Evolutionary conservation across 345 rosid genomes (phyloP).

Genomic region (Arabidopsis arenosa): DNA sequence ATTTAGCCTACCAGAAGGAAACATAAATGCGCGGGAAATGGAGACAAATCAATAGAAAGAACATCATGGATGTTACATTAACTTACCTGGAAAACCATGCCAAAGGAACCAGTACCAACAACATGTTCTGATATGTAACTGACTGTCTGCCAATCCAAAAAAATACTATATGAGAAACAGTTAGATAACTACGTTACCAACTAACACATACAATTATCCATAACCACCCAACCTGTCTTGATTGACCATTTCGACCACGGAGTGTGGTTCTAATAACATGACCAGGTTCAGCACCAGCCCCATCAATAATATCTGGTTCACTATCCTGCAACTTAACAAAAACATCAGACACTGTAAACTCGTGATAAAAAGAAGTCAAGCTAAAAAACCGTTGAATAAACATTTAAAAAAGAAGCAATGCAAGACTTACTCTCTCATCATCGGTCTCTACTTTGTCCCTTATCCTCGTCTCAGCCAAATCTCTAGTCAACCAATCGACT

Average conservation of each 20-base stretch:
- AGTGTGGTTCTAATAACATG: conserved; percentile 86
- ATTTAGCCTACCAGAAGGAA: conserved; percentile 74
- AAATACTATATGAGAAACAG: conserved; percentile 36
- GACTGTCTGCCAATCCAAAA: conserved; percentile 61
- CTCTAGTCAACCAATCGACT: conserved; percentile 94
- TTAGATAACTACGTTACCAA: conserved; percentile 7
- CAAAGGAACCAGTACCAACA: conserved; percentile 95
- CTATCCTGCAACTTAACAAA: conserved; percentile 69
- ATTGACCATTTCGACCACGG: conserved; percentile 92
- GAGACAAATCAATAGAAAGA: conserved; percentile 14
- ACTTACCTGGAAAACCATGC: conserved; percentile 88
- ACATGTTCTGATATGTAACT: conserved; percentile 93
- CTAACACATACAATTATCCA: conserved; percentile 35
- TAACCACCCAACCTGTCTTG: conserved; percentile 87
- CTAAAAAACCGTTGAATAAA: conserved; percentile 13
- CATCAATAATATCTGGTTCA: conserved; percentile 88
- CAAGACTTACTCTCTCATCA: conserved; percentile 77
- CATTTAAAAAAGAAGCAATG: conserved; percentile 23
- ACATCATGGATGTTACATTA: conserved; percentile 11
- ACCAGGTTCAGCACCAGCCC: conserved; percentile 92
- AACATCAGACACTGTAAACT: conserved; percentile 22
- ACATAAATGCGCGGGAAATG: conserved; percentile 25
- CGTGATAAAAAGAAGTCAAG: neutral
- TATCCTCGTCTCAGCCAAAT: conserved; percentile 91
- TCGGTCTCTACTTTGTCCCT: conserved; percentile 82